Conservation (phyloP, 306 rosid species). For the Argentina anserina region DNA sequence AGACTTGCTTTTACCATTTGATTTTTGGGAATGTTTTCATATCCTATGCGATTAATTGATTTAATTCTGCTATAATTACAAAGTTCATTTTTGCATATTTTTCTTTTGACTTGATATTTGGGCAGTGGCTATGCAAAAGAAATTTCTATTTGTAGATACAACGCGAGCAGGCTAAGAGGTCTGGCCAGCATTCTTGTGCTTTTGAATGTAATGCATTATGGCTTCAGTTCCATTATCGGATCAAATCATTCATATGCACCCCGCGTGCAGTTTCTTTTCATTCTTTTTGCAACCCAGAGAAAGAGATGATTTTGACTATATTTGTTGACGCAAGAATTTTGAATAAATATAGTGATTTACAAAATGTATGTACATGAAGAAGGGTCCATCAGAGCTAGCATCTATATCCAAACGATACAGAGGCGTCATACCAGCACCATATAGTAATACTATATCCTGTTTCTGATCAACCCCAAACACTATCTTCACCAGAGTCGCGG, state of each 20-base stretch:
- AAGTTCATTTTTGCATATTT: not conserved
- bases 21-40: not conserved
- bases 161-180: too few relatives aligned
- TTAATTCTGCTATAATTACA: not conserved
- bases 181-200: too few relatives aligned
- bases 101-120: too few relatives aligned
- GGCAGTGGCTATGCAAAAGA: too few relatives aligned
- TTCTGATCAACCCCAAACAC: constrained; percentile 6
- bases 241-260: not conserved
- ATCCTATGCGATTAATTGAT: not conserved
- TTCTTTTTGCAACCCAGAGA: not conserved
- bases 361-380: constrained; percentile 28
- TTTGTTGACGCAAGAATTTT: not conserved
- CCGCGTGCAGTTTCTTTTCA: not conserved
- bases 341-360: constrained; percentile 25
- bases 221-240: not conserved
- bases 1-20: not conserved
- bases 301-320: not conserved
- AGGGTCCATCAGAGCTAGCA: constrained; percentile 6
- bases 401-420: constrained; percentile 9
- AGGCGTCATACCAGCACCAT: constrained; percentile 11
- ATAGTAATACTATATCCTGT: not conserved
- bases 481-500: constrained; percentile 20
- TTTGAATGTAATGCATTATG: not conserved
- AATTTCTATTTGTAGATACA: too few relatives aligned